These are phyloP conservation scores for Chlamydomonas sphaeroides DNA, from an alignment of 139 green algal species.

Conservation along the genomic window DNA sequence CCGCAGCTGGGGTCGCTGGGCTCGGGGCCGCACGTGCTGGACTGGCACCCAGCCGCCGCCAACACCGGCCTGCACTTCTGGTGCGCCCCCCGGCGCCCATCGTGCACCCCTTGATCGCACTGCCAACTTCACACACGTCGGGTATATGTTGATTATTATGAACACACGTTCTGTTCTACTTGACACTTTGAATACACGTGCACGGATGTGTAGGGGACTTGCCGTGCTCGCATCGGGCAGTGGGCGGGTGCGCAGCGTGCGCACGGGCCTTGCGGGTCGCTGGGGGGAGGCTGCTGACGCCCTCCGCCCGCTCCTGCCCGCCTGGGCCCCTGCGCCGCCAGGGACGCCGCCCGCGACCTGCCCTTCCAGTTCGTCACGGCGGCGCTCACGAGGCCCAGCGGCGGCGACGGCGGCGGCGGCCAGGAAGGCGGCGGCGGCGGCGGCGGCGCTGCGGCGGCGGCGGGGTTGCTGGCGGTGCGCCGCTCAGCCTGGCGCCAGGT, in stretches of 20 bases:
- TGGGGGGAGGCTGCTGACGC: background rate
- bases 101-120: too few species aligned
- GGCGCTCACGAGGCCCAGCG: background rate
- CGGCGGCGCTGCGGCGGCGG: background rate
- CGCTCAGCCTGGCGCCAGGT: background rate
- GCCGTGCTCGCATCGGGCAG: too few species aligned
- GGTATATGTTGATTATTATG: background rate
- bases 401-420: too few species aligned
- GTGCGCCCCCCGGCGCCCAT: too few species aligned
- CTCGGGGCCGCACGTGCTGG: background rate
- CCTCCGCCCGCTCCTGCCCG: background rate
- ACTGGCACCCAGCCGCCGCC: constrained; percentile 10
- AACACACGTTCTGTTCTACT: background rate
- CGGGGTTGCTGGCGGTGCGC: background rate
- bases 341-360: background rate
- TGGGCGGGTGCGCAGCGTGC: too few species aligned
- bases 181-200: background rate
- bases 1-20: constrained; percentile 12
- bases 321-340: background rate
- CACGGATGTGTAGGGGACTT: background rate
- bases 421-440: background rate
- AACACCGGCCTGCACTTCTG: constrained; percentile 5
- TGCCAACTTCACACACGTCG: too few species aligned
- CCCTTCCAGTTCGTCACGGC: constrained; percentile 14
- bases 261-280: background rate